Conservation (phyloP, 805 yeast species). For the Kluyveromyces dobzhanskii region DNA sequence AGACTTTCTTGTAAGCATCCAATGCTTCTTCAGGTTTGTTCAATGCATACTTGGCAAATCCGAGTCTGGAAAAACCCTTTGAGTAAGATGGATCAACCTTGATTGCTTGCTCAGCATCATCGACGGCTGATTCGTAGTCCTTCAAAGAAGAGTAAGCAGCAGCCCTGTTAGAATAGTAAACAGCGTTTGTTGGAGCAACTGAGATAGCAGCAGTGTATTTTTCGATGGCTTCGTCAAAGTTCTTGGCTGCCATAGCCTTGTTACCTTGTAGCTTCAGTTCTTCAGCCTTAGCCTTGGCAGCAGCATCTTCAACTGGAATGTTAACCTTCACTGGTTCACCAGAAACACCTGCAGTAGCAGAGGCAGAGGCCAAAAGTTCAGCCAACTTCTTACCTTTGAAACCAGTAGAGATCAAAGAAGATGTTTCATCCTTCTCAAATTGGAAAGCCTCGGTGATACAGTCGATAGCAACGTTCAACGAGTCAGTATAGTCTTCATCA, state of each 20-base stretch:
- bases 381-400: conserved; percentile 42
- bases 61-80: conserved; percentile 91
- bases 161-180: conserved; percentile 88
- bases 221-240: conserved; percentile 62
- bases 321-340: conserved; percentile 33
- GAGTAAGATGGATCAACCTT: conserved; percentile 71
- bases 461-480: conserved; percentile 88
- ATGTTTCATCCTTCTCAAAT: conserved; percentile 45
- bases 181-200: conserved; percentile 62
- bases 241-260: conserved; percentile 71
- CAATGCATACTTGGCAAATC: conserved; percentile 87
- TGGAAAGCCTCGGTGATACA: conserved; percentile 84
- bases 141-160: conserved; percentile 84
- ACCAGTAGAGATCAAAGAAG: conserved; percentile 25
- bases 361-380: conserved; percentile 34
- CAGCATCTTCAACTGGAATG: conserved; percentile 38
- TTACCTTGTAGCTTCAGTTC: conserved; percentile 80
- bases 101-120: conserved; percentile 79
- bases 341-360: conserved; percentile 8
- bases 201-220: conserved; percentile 77
- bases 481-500: conserved; percentile 73
- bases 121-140: conserved; percentile 67
- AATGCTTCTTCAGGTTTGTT: conserved; percentile 88
- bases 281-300: conserved; percentile 67
- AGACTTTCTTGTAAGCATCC: conserved; percentile 83